A percentile compares a stretch with the other conserved stretches of the same genome.
Conservation (phyloP, 2,329 filamentous ascomycete genomes). For the Neofusicoccum umdonicola region DNA sequence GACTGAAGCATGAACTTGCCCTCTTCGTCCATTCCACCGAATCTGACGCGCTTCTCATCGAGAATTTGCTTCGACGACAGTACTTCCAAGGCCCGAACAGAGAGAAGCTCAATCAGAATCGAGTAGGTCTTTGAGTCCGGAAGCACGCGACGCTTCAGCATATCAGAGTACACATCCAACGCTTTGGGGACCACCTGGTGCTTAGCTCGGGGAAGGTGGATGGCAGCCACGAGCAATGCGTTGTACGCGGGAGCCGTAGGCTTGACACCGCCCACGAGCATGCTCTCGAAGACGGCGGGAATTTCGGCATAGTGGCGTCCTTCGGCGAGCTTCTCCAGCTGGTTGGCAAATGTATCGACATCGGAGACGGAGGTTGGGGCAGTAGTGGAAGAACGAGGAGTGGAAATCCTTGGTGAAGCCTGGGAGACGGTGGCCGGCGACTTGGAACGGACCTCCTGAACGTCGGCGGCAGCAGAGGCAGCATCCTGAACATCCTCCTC, state of each 20-base stretch:
- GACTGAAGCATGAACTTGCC: conserved; percentile 88
- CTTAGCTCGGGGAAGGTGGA: conserved; percentile 74
- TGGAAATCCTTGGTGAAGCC: conserved; percentile 28
- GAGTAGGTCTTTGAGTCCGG: conserved; percentile 86
- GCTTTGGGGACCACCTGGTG: conserved; percentile 86
- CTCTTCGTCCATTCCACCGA: conserved; percentile 78
- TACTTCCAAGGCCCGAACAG: conserved; percentile 76
- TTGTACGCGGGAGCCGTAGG: conserved; percentile 90
- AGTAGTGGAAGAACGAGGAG: conserved; percentile 35
- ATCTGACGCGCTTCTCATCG: conserved; percentile 79
- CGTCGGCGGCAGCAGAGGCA: conserved; percentile 30
- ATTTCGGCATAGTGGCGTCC: conserved; percentile 79
- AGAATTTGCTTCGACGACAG: conserved; percentile 68
- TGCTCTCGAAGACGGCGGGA: conserved; percentile 83
- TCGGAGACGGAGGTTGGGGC: conserved; percentile 62
- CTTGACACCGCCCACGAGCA: conserved; percentile 77
- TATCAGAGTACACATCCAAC: conserved; percentile 92
- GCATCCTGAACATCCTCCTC: conserved; percentile 37
- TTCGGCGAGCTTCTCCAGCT: conserved; percentile 71
- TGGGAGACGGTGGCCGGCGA: conserved; percentile 33
- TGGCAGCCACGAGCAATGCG: conserved; percentile 78
- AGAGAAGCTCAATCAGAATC: conserved; percentile 79
- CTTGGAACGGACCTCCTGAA: conserved; percentile 31
- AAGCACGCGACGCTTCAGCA: conserved; percentile 79
- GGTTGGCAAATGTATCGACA: conserved; percentile 71